Percentiles rank a stretch among this genome's conserved stretches.
These are phyloP conservation scores for Beauveria sp. DNA, from an alignment of 2,329 filamentous ascomycete genomes.

Conservation along the genomic window DNA sequence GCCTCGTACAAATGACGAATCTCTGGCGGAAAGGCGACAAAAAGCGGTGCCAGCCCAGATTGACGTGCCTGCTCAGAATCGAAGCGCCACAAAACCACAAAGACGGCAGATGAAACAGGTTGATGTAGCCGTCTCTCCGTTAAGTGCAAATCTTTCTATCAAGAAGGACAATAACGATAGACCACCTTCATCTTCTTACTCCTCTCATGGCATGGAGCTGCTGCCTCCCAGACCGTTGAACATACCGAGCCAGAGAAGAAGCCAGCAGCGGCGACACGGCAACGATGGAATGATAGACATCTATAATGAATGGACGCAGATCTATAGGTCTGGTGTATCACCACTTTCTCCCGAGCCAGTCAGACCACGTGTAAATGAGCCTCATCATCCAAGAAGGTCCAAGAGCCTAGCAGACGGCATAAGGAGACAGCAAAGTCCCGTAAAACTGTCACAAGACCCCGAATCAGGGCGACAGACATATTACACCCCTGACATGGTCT, in stretches of 20 bases:
- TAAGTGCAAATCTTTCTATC: slow-evolving; percentile 16
- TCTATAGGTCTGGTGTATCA: slow-evolving; percentile 15
- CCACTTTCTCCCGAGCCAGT: slow-evolving; percentile 13
- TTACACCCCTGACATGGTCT: slow-evolving; percentile 6
- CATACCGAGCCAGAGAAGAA: slow-evolving; percentile 3
- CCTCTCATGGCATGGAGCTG: slow-evolving; percentile 14
- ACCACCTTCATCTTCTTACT: slow-evolving; percentile 19
- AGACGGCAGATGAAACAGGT: slow-evolving; percentile 6
- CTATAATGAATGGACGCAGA: slow-evolving; percentile 21
- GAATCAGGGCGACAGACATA: slow-evolving; percentile 13
- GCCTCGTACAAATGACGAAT: slow-evolving; percentile 17
- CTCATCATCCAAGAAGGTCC: slow-evolving; percentile 20
- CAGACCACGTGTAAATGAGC: slow-evolving; percentile 11
- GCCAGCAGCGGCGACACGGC: slow-evolving; percentile 14
- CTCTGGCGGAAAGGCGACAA: slow-evolving; percentile 24
- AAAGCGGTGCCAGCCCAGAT: slow-evolving; percentile 7
- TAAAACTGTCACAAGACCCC: slow-evolving; percentile 2
- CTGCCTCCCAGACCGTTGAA: slow-evolving; percentile 18
- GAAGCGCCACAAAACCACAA: not conserved
- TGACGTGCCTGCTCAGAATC: not conserved
- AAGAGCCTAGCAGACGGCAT: slow-evolving; percentile 23
- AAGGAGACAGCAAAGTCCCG: slow-evolving; percentile 2
- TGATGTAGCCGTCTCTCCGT: slow-evolving; percentile 20
- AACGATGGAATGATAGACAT: slow-evolving; percentile 16
- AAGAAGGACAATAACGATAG: slow-evolving; percentile 13